These are phyloP conservation scores for Pestalotiopsis sp. DNA, from an alignment of 2,329 filamentous ascomycete genomes.

Conservation along the genomic window DNA sequence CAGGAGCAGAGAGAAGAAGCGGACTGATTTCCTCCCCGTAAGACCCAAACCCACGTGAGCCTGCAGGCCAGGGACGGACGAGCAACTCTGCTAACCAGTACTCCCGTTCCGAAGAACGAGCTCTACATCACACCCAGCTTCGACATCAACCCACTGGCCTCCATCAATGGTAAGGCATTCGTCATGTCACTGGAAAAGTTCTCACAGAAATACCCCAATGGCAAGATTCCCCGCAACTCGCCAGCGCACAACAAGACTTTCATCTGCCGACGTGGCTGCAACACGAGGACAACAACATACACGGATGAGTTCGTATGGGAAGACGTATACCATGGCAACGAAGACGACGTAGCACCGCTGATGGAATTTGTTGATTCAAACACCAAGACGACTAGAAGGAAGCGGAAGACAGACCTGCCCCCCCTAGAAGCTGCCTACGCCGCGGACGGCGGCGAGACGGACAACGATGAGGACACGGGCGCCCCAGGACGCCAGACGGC, in stretches of 20 bases:
- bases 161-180: slow-evolving; percentile 87
- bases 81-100: neutral
- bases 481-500: slow-evolving; percentile 32
- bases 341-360: slow-evolving; percentile 67
- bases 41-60: neutral
- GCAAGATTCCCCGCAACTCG: slow-evolving; percentile 72
- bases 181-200: slow-evolving; percentile 77
- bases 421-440: slow-evolving; percentile 35
- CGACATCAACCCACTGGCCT: slow-evolving; percentile 83
- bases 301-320: slow-evolving; percentile 94
- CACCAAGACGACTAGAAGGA: slow-evolving; percentile 72
- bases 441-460: slow-evolving; percentile 26
- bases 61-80: neutral
- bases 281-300: slow-evolving; percentile 85
- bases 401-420: slow-evolving; percentile 27
- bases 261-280: slow-evolving; percentile 86
- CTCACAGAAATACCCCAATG: slow-evolving; percentile 70
- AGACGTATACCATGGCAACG: slow-evolving; percentile 71
- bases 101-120: slow-evolving; percentile 65
- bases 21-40: slow-evolving; percentile 75
- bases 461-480: slow-evolving; percentile 31
- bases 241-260: slow-evolving; percentile 85
- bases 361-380: slow-evolving; percentile 69
- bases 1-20: slow-evolving; percentile 79
- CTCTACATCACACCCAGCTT: slow-evolving; percentile 88